Evolutionary conservation across 1,284 basidiomycete species (phyloP).

Genomic region (Coniferiporia sulphurascens): DNA sequence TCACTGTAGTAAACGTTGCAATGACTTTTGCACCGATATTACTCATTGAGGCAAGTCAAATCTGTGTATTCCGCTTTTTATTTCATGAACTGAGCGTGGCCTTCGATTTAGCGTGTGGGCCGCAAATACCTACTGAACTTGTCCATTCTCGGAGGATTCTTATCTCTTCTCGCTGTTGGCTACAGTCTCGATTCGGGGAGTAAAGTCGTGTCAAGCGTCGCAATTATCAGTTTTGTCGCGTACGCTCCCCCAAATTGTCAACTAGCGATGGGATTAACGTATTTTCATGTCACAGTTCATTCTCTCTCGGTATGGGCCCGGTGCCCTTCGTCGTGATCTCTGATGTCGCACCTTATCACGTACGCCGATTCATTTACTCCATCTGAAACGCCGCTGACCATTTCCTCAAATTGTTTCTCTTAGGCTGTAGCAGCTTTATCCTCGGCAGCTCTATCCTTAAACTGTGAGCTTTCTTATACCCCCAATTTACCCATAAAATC

Average conservation of each 20-base stretch:
- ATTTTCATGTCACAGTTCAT: slow-evolving; percentile 50
- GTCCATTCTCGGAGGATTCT: slow-evolving; percentile 57
- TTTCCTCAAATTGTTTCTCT: background rate
- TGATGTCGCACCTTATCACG: slow-evolving; percentile 82
- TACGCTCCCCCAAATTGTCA: slow-evolving; percentile 32
- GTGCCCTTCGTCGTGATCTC: slow-evolving; percentile 90
- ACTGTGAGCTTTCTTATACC: slow-evolving; percentile 48
- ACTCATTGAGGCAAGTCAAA: slow-evolving; percentile 69
- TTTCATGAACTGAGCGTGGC: slow-evolving; percentile 1
- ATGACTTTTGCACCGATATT: slow-evolving; percentile 82
- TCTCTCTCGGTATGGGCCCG: slow-evolving; percentile 87
- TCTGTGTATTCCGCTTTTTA: background rate
- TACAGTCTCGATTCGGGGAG: slow-evolving; percentile 63
- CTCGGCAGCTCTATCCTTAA: slow-evolving; percentile 77
- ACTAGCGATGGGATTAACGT: background rate
- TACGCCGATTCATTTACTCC: slow-evolving; percentile 33
- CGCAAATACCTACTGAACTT: slow-evolving; percentile 53
- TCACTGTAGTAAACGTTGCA: slow-evolving; percentile 76
- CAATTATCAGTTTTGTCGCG: slow-evolving; percentile 83
- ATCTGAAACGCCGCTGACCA: slow-evolving; percentile 12
- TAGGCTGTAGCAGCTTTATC: slow-evolving; percentile 84
- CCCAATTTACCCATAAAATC: background rate
- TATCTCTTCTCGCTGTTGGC: slow-evolving; percentile 67
- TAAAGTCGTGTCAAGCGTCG: slow-evolving; percentile 62
- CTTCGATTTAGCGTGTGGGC: slow-evolving; percentile 49